A percentile compares a stretch with the other conserved stretches of the same genome.
These are phyloP conservation scores for Kwoniella sp. DNA, from an alignment of 768 basidiomycete genomes.

Conservation along the genomic window DNA sequence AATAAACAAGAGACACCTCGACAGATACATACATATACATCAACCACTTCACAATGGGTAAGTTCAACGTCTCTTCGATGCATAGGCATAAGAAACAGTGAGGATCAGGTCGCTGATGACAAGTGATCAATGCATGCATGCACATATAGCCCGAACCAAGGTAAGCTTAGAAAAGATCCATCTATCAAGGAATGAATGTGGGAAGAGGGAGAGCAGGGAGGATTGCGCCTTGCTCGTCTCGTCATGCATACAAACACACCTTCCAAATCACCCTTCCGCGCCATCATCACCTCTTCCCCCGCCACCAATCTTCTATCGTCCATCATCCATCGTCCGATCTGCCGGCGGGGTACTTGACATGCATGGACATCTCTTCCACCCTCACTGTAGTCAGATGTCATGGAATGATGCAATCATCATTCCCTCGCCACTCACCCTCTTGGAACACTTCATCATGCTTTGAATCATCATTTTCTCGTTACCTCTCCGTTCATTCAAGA, in stretches of 20 bases:
- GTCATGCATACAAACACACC: not conserved
- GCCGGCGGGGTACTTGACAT: too few relatives aligned
- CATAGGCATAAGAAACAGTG: conserved; percentile 19
- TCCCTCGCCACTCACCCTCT: too few relatives aligned
- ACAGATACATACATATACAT: conserved; percentile 6
- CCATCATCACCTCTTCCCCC: not conserved
- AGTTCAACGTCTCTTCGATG: conserved; percentile 19
- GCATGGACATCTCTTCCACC: too few relatives aligned
- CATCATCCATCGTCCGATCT: not conserved
- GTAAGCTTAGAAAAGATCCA: conserved; percentile 27
- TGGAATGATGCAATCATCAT: too few relatives aligned
- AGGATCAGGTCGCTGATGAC: not conserved
- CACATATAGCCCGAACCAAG: conserved; percentile 48
- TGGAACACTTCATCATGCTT: too few relatives aligned
- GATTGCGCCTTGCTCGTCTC: too few relatives aligned
- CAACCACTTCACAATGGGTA: conserved; percentile 35
- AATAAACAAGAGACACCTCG: conserved; percentile 7
- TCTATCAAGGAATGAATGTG: conserved; percentile 8
- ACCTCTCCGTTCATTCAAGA: too few relatives aligned
- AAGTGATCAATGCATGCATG: conserved; percentile 26
- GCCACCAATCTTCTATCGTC: not conserved
- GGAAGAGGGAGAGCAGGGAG: conserved; percentile 17
- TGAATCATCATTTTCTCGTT: too few relatives aligned
- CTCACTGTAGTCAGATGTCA: too few relatives aligned
- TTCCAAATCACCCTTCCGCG: not conserved